Conservation (phyloP, 805 yeast species). For the Ogataea pilisensis region DNA sequence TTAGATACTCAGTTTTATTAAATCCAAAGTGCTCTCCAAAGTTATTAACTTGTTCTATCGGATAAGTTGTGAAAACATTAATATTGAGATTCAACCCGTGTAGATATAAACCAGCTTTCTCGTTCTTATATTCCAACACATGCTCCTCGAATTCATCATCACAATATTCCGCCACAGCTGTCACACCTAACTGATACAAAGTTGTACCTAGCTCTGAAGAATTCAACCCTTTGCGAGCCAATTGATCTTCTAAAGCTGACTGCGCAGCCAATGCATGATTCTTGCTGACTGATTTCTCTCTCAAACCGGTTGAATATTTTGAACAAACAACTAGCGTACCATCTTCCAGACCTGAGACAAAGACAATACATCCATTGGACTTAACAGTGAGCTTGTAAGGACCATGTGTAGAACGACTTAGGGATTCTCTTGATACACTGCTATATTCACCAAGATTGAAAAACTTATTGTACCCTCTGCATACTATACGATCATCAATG, state of each 20-base stretch:
- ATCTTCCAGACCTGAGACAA: slow-evolving; percentile 70
- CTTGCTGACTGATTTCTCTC: slow-evolving; percentile 38
- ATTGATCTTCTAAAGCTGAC: slow-evolving; percentile 48
- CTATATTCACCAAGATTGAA: slow-evolving; percentile 72
- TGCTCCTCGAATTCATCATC: slow-evolving; percentile 95
- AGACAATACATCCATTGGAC: slow-evolving; percentile 91
- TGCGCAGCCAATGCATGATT: slow-evolving; percentile 81
- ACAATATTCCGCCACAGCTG: slow-evolving; percentile 91
- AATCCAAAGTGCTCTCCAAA: slow-evolving; percentile 75
- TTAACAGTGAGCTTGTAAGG: slow-evolving; percentile 81
- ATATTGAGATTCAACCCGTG: slow-evolving; percentile 83
- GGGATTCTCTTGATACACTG: slow-evolving; percentile 44
- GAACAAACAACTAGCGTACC: slow-evolving; percentile 85
- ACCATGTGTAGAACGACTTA: slow-evolving; percentile 52
- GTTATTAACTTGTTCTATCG: slow-evolving; percentile 52
- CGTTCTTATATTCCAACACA: slow-evolving; percentile 65
- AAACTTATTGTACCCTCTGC: slow-evolving; percentile 92
- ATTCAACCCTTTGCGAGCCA: slow-evolving; percentile 37
- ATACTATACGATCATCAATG: slow-evolving; percentile 43
- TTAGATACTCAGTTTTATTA: slow-evolving; percentile 47
- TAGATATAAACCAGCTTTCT: slow-evolving; percentile 75
- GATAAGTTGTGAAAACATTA: slow-evolving; percentile 57
- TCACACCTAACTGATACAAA: slow-evolving; percentile 49
- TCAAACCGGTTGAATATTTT: slow-evolving; percentile 77
- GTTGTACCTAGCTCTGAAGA: slow-evolving; percentile 49